Base-by-base conservation (phyloP, 179 eudicot species). In the Amaranthus tricolor region DNA sequence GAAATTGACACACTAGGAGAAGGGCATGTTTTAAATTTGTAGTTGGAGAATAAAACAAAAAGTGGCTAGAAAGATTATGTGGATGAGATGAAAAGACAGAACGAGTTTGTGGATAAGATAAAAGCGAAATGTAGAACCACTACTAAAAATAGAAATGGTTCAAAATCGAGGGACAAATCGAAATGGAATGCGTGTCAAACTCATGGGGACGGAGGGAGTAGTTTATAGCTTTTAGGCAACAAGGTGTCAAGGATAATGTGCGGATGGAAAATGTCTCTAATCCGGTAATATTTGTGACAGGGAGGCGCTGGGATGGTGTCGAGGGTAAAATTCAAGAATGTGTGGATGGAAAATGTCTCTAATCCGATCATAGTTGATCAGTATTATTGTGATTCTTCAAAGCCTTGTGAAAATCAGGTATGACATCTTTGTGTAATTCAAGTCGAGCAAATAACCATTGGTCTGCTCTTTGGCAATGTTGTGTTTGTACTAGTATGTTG, bases 321-420 rank as follows among this genome's bases (percentile, higher is more conserved):
- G 48, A 82, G 82, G 65, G 82, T 92, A 17, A 80, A 71, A 14
- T 94, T 90, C 80, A 76, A 82, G 85, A 89, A 94, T 52, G 78
- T 89, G 9, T 78, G 82, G 86, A 90, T 94, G 98, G 82, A 85
- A 68, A 94, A 94, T 73, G 98, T 94, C 60, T 84, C 96, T 51
- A 90, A 92, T 86, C 98, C 98, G 14, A 89, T 94, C n/a, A 86
- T 94, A 77, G 83, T 94, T 64, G 97, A 94, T 81, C 99, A 95
- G 71, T 95, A 88, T 72, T 93, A 95, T 58, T 95, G 99, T 68
- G 97, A 95, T 78, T 77, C 93, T 16, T 77, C 73, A 53, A 14
- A 66, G 53, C 83, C 93, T 64, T 95, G 99, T 78, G 66, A 58
- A 72, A 95, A 95, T 82, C 88, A 95, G 97, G 97, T 95, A 87